Base-by-base conservation (phyloP, 306 rosid genomes). In the Citrullus mucosospermus region DNA sequence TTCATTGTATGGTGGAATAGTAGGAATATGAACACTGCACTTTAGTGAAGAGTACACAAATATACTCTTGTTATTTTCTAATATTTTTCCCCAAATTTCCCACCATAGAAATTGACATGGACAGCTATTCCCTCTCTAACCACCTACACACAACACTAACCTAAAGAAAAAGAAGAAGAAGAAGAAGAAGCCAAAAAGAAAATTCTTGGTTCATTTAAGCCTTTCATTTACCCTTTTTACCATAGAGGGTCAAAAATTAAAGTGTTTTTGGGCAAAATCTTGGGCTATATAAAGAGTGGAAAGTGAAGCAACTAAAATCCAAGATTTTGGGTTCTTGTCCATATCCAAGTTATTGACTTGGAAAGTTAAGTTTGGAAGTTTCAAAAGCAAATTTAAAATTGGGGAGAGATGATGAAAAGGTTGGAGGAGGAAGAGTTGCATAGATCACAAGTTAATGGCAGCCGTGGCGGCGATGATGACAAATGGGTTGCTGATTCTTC, bases 401-500 rank as follows among this genome's bases (percentile, higher is more conserved):
- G 12, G 9, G 13, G 16, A 15, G 8, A 53, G 53, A 22, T 69
- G 77, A 58, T 75, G 83, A 82, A 75, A 87, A 78, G 78, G 81
- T 14, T 67, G 74, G 65, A 15, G 6, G 54, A 32, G 11, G 46
- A 59, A 55, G 79, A 58, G 13, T 59, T 50, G 66, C 41, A 18
- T 54, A 62, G 20, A 48, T 36, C 76, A 14, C n/a, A 16, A 8
- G 8, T 46, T 9, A 68, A 43, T 25, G 54, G 54, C 54, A 38
- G 43, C 13, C 48, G n/a, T 15, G 56, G 18, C 18, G 56, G 6
- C 80, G 81, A 82, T 76, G 83, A 85, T 63, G 76, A 72, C 36
- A 85, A 82, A 78, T 87, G 87, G 89, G 94, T 90, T 73, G 68
- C 78, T 82, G 94, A 90, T 87, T 86, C 88, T 84, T 90, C 92